phyloP scores from a whole-genome alignment of 768 basidiomycete species.

The Asterophora lycoperdoides region DNA sequence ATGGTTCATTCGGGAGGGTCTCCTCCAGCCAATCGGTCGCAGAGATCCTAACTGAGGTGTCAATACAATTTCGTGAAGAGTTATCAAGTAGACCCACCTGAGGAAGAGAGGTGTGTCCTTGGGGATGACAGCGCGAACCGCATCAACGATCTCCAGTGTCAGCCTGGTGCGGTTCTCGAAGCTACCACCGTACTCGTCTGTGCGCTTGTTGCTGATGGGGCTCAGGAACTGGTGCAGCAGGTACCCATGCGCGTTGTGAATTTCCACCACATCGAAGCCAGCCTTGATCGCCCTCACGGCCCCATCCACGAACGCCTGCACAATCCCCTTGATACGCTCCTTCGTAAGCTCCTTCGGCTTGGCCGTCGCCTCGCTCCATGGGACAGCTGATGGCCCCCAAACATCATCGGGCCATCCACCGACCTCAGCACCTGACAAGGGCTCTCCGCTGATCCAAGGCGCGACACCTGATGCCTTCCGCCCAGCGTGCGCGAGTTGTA shows the following conservation, averaged over 20 bases:
- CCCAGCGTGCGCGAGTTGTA: conserved; percentile 76
- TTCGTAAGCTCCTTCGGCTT: conserved; percentile 52
- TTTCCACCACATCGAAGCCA: conserved; percentile 59
- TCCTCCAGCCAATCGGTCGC: conserved; percentile 74
- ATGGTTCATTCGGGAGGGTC: conserved; percentile 50
- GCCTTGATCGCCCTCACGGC: conserved; percentile 51
- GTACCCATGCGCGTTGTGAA: conserved; percentile 66
- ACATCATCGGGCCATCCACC: conserved; percentile 56
- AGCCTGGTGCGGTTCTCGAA: conserved; percentile 68
- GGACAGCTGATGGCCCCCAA: conserved; percentile 52
- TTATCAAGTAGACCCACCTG: conserved; percentile 36
- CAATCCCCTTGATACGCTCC: conserved; percentile 53
- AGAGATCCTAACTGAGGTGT: conserved; percentile 41
- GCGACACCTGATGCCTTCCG: conserved; percentile 65
- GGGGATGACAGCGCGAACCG: conserved; percentile 57
- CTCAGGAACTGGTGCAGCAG: conserved; percentile 54
- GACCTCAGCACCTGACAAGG: conserved; percentile 29
- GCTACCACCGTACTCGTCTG: conserved; percentile 66
- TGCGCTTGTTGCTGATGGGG: conserved; percentile 57
- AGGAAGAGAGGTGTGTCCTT: conserved; percentile 66
- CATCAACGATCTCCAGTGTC: conserved; percentile 58
- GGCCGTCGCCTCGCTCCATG: conserved; percentile 39
- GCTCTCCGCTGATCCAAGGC: conserved; percentile 50
- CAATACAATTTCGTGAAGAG: conserved; percentile 3
- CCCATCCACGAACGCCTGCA: conserved; percentile 50